Percentiles rank a stretch among this genome's conserved stretches.
phyloP scores from a whole-genome alignment of 495 filamentous ascomycete genomes.

The Darksidea phi region DNA sequence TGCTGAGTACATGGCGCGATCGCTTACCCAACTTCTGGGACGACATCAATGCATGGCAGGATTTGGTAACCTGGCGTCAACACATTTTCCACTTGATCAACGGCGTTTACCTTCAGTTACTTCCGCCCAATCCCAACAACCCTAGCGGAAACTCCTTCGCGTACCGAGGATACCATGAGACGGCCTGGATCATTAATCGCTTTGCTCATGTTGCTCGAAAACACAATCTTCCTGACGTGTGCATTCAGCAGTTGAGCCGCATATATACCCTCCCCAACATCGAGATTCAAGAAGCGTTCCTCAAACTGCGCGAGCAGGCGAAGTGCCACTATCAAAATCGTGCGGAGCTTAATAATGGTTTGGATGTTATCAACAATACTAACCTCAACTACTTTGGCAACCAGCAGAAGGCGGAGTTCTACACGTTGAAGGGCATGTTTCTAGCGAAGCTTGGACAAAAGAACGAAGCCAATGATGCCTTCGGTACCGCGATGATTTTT shows the following conservation, averaged over 20 bases:
- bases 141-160: conserved; percentile 85
- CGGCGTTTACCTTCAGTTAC: conserved; percentile 78
- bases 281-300: conserved; percentile 98
- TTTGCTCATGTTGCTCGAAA: conserved; percentile 98
- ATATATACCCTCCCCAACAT: conserved; percentile 99
- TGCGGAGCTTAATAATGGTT: conserved; percentile 80
- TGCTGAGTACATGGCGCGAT: conserved; percentile 93
- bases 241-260: conserved; percentile 91
- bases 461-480: conserved; percentile 88
- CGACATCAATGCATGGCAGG: conserved; percentile 98
- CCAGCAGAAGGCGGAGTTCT: conserved; percentile 97
- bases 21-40: conserved; percentile 97
- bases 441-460: conserved; percentile 85
- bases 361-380: conserved; percentile 99
- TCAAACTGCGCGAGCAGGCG: conserved; percentile 94
- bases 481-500: conserved; percentile 89
- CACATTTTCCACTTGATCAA: conserved; percentile 99
- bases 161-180: conserved; percentile 96
- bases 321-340: conserved; percentile 98
- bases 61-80: conserved; percentile 97
- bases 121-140: conserved; percentile 77
- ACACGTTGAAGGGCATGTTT: conserved; percentile 99
- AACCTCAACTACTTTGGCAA: conserved; percentile 97
- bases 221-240: conserved; percentile 94
- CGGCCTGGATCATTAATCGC: conserved; percentile 98